Percentiles rank a stretch among this genome's conserved stretches.
Conservation (phyloP, 495 filamentous ascomycete species). For the Thermochaetoides thermophila region DNA sequence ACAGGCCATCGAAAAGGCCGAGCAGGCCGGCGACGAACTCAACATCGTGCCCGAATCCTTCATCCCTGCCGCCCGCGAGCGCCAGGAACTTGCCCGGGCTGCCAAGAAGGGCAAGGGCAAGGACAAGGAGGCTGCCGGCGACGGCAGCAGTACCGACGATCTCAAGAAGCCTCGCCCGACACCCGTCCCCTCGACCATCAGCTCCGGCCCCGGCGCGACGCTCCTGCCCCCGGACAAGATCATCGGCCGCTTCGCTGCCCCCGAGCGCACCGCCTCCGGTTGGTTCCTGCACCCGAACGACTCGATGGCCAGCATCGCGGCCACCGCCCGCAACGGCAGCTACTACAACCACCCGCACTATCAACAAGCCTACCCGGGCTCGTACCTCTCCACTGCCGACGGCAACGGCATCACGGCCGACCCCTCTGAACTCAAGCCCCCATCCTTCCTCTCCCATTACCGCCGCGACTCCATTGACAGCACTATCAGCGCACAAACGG, state of each 20-base stretch:
- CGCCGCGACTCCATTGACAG: constrained; percentile 60
- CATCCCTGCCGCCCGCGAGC: constrained; percentile 48
- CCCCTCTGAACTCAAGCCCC: background rate
- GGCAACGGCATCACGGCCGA: background rate
- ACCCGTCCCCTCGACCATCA: background rate
- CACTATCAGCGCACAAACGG: background rate
- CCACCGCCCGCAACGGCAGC: too few relatives aligned
- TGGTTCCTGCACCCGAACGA: constrained; percentile 44
- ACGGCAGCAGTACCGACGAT: too few relatives aligned
- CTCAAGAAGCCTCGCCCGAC: background rate
- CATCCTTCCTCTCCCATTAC: constrained; percentile 25
- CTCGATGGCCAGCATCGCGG: constrained; percentile 36
- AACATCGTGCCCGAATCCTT: constrained; percentile 88
- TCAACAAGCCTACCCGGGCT: background rate
- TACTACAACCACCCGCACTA: background rate
- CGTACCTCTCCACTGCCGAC: background rate
- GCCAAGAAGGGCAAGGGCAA: constrained; percentile 13
- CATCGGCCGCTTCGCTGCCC: constrained; percentile 55
- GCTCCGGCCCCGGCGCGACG: constrained; percentile 14
- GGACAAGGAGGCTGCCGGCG: background rate
- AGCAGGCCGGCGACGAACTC: constrained; percentile 71
- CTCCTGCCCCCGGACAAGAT: constrained; percentile 59
- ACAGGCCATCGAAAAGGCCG: constrained; percentile 69
- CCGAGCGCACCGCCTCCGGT: constrained; percentile 44
- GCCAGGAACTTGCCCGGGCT: constrained; percentile 1